phyloP scores from a whole-genome alignment of 140 eudicot genomes.

The Cichorium intybus region DNA sequence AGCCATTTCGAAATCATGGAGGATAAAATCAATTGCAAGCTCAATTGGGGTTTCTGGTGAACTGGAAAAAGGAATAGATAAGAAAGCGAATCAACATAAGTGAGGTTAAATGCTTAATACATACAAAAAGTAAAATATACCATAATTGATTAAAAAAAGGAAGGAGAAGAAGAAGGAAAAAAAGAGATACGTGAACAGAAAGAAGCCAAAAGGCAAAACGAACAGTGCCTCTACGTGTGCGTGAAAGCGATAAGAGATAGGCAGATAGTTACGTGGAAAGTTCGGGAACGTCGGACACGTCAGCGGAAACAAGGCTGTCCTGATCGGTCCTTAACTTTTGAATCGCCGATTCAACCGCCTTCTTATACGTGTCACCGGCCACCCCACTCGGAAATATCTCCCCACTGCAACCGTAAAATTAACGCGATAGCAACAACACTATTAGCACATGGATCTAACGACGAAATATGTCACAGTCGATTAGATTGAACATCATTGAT shows the following conservation, averaged over 20 bases:
- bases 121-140: background rate
- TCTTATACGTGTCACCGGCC: conserved; percentile 71
- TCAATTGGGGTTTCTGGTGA: conserved; percentile 75
- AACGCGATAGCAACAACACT: background rate
- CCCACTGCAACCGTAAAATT: conserved; percentile 46
- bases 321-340: conserved; percentile 49
- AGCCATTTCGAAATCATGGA: conserved; percentile 96
- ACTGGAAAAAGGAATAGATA: conserved; percentile 22
- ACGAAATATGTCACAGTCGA: background rate
- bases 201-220: conserved; percentile 5
- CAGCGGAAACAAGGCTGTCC: conserved; percentile 21
- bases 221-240: background rate
- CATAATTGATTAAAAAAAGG: background rate
- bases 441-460: background rate
- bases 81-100: background rate
- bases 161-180: background rate
- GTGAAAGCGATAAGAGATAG: conserved; percentile 11
- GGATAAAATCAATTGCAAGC: conserved; percentile 90
- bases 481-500: background rate
- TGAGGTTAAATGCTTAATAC: background rate
- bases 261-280: conserved; percentile 40
- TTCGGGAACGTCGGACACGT: conserved; percentile 25
- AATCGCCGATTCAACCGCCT: conserved; percentile 87
- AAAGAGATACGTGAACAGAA: conserved; percentile 1
- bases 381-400: conserved; percentile 78